A percentile compares a stretch with the other conserved stretches of the same genome.
Conservation (phyloP, 78 protist species). For the Cavenderia fasciculata region DNA sequence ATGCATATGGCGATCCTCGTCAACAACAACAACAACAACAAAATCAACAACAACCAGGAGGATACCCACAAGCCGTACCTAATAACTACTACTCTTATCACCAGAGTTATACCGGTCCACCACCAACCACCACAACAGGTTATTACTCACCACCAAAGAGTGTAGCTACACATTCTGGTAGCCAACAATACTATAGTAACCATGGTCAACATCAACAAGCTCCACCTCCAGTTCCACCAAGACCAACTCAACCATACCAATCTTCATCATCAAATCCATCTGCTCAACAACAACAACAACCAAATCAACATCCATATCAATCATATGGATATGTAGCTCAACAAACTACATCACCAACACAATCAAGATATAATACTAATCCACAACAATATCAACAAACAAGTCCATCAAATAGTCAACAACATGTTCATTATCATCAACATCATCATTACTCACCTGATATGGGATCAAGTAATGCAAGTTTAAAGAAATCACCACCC, state of each 20-base stretch:
- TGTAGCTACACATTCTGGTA: neutral
- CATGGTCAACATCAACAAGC: neutral
- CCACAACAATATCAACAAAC: conserved; percentile 38
- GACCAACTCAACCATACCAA: neutral
- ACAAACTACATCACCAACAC: neutral
- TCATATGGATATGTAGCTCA: neutral
- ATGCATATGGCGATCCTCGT: neutral
- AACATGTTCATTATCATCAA: neutral
- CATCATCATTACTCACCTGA: neutral
- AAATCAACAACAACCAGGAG: neutral
- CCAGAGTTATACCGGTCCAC: neutral
- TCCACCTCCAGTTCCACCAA: neutral
- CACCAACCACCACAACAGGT: conserved; percentile 1
- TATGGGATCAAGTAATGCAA: neutral
- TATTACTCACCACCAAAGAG: neutral
- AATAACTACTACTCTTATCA: too few relatives aligned
- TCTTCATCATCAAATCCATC: neutral
- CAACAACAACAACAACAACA: neutral
- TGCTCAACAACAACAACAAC: neutral
- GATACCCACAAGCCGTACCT: too few relatives aligned
- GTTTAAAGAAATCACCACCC: neutral
- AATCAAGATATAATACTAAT: neutral
- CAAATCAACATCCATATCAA: conserved; percentile 1
- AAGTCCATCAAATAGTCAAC: neutral
- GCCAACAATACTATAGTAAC: neutral